These are phyloP conservation scores for Metschnikowia koreensis DNA, from an alignment of 805 yeast genomes.

Conservation along the genomic window DNA sequence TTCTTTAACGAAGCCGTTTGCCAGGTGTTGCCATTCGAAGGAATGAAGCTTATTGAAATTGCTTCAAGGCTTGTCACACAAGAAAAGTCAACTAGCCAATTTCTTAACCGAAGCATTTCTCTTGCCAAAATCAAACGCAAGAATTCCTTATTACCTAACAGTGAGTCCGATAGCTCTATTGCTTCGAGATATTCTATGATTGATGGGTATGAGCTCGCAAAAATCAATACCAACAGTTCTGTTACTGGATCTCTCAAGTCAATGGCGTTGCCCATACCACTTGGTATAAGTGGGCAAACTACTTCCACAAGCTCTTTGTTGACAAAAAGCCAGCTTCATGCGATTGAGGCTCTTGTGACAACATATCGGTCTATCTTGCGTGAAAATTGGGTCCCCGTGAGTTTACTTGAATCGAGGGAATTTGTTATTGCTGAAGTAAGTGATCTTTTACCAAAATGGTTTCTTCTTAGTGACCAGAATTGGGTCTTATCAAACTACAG, in stretches of 20 bases:
- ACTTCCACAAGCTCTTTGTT: conserved; percentile 40
- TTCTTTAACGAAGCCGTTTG: conserved; percentile 78
- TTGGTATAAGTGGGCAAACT: conserved; percentile 43
- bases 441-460: conserved; percentile 47
- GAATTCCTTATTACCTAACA: conserved; percentile 25
- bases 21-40: conserved; percentile 60
- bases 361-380: conserved; percentile 55
- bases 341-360: conserved; percentile 50
- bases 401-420: conserved; percentile 29
- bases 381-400: conserved; percentile 44
- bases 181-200: conserved; percentile 46
- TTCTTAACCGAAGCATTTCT: conserved; percentile 53
- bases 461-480: conserved; percentile 48
- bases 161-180: conserved; percentile 24
- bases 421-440: conserved; percentile 33
- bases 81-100: conserved; percentile 33
- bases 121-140: conserved; percentile 36
- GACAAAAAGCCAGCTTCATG: conserved; percentile 35
- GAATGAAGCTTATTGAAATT: conserved; percentile 57
- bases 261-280: conserved; percentile 42
- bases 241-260: conserved; percentile 39
- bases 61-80: conserved; percentile 59
- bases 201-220: conserved; percentile 57
- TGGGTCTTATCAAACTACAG: conserved; percentile 59
- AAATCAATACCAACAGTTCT: conserved; percentile 47